Base-by-base conservation (phyloP, 2,329 filamentous ascomycete genomes). In the Westerdykella sp. region DNA sequence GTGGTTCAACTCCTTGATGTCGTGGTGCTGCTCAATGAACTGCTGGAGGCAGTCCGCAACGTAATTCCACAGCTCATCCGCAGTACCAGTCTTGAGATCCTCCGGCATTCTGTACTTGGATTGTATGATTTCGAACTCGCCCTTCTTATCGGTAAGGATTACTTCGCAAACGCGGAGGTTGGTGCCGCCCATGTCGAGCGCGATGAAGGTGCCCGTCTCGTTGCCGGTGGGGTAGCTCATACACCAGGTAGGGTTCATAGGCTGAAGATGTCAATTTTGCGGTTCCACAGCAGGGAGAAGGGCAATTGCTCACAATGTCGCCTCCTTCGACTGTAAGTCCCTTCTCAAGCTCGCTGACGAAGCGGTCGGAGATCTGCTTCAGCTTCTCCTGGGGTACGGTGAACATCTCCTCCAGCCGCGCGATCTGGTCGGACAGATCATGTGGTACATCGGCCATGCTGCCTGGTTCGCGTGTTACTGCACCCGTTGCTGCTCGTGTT, bases 171-270 rank as follows among this genome's bases (percentile, higher is more conserved):
- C 89, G 65, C 91, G 85, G 47, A 97, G 73, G 70, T 96, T 96
- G 60, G 91, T 97, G 59, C 91, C 91, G 48, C 91, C 91, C 86
- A 97, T 95, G 64, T 97, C 91, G 41, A 97, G 77, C 49, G 91
- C 90, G 38, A 97, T 76, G 68, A 82, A 96, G 21, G 84, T 91
- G 50, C 91, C 91, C 3, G 82, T 86, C 69, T 96, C 91, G 55
- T 90, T 68, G 53, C 91, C 91, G 63, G 86, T 85, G 32, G 91
- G 91, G 68, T 87, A 90, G 39, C 81, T 81, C 82, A 96, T 89
- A 48, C 94, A 90, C 91, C 91, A 97, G 46, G 91, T 96, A 45
- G 91, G 86, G 70, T 95, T 96, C 91, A 97, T 97, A 50, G 91
- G 91, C 87, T 95, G 56, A 37, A 11, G 23, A 1, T 13, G 43